Conservation (phyloP, 176 grass and related monocot species). For the Aegilops tauschii region DNA sequence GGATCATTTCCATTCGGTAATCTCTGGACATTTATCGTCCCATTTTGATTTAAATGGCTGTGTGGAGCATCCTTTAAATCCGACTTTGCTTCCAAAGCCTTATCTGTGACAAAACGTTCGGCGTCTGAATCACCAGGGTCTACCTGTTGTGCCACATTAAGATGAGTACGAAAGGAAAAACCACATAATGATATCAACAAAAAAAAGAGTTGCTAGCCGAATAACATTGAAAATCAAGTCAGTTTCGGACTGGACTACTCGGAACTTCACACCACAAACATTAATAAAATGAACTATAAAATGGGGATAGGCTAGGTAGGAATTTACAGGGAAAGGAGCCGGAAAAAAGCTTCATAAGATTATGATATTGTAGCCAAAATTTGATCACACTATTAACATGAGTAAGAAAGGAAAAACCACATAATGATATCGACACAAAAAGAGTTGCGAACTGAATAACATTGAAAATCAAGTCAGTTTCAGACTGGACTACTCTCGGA, state of each 20-base stretch:
- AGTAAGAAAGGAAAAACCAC: too few relatives aligned
- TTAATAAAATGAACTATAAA: background rate
- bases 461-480: too few relatives aligned
- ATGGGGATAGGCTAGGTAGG: background rate
- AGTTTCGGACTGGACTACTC: constrained; percentile 7
- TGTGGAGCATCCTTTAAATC: constrained; percentile 40
- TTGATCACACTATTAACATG: background rate
- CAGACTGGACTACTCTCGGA: too few relatives aligned
- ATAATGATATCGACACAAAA: too few relatives aligned
- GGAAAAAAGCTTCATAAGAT: background rate
- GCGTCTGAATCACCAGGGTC: constrained; percentile 59
- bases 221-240: background rate
- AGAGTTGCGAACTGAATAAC: too few relatives aligned
- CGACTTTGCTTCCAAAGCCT: constrained; percentile 40
- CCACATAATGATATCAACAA: background rate
- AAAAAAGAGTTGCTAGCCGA: constrained; percentile 8
- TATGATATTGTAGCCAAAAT: background rate
- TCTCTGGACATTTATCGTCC: constrained; percentile 36
- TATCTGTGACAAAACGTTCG: constrained; percentile 49
- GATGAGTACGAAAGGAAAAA: constrained; percentile 12
- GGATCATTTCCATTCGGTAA: constrained; percentile 45
- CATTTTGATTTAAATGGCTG: constrained; percentile 44
- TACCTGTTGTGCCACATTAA: constrained; percentile 47
- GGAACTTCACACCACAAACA: background rate
- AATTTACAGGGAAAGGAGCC: background rate